These are phyloP conservation scores for Penicillium concentricum DNA, from an alignment of 2,329 filamentous ascomycete species.

Conservation along the genomic window DNA sequence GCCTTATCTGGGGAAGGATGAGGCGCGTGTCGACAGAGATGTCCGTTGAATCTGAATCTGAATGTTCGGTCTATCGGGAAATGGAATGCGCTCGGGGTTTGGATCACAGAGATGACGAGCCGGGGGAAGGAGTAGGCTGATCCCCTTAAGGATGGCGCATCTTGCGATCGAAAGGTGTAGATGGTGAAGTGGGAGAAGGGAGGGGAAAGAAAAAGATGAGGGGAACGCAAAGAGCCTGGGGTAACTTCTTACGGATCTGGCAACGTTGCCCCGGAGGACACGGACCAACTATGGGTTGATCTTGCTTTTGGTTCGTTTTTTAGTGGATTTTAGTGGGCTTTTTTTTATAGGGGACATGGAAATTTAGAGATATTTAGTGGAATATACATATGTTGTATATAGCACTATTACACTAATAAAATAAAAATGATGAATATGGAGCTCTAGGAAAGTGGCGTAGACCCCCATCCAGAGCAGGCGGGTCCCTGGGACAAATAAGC, in stretches of 20 bases:
- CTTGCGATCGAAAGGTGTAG: slow-evolving; percentile 4
- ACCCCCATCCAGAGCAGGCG: not conserved
- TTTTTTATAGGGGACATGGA: not conserved
- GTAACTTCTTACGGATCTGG: slow-evolving; percentile 24
- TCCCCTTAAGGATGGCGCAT: slow-evolving; percentile 31
- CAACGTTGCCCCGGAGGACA: slow-evolving; percentile 28
- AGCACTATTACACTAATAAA: not conserved
- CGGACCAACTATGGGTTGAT: slow-evolving; percentile 19
- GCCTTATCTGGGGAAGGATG: not conserved
- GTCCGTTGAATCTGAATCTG: not conserved
- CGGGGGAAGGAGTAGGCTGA: slow-evolving; percentile 16
- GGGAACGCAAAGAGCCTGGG: slow-evolving; percentile 14
- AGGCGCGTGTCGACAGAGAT: not conserved
- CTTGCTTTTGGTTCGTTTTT: not conserved
- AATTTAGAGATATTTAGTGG: no score
- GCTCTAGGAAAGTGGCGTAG: not conserved
- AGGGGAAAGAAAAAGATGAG: slow-evolving; percentile 9
- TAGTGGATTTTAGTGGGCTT: not conserved
- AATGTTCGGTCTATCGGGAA: not conserved
- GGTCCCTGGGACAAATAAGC: slow-evolving; percentile 13
- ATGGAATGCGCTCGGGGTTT: slow-evolving; percentile 18
- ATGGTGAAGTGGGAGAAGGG: slow-evolving; percentile 12
- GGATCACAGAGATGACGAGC: slow-evolving; percentile 30
- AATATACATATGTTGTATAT: no score
- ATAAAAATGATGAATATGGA: not conserved